These are phyloP conservation scores for Fusarium robinianum DNA, from an alignment of 2,329 filamentous ascomycete species.

Conservation along the genomic window DNA sequence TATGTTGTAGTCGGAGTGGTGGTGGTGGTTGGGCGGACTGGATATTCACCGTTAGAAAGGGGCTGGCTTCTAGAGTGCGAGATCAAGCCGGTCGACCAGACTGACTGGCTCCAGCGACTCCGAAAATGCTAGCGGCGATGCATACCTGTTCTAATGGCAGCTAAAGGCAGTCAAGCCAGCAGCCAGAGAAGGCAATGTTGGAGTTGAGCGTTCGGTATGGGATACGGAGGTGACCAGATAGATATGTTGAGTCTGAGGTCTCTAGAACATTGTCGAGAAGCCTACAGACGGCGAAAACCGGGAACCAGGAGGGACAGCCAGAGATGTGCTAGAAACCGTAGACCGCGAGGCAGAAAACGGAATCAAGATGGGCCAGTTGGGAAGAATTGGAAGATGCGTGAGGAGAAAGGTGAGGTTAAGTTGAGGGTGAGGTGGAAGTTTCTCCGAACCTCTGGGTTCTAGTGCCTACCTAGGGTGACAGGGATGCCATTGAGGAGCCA, in stretches of 20 bases:
- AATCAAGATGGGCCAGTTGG: too few relatives aligned
- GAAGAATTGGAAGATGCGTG: constrained; percentile 33
- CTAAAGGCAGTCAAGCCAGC: constrained; percentile 32
- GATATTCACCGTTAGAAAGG: constrained; percentile 21
- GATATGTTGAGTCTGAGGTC: constrained; percentile 35
- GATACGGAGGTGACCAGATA: constrained; percentile 32
- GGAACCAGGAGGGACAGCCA: constrained; percentile 49
- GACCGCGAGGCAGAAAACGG: constrained; percentile 28
- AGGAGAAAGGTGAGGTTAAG: constrained; percentile 34
- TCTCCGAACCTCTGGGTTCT: constrained; percentile 40
- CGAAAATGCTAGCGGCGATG: too few relatives aligned
- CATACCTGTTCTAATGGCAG: constrained; percentile 26
- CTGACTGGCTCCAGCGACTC: neutral
- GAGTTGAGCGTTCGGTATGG: constrained; percentile 25
- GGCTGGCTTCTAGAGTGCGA: neutral
- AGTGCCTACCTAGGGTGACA: constrained; percentile 31
- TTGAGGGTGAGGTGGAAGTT: constrained; percentile 51
- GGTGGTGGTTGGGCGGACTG: constrained; percentile 12
- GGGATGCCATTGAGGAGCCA: constrained; percentile 22
- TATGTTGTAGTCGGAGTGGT: constrained; percentile 16
- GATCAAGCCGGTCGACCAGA: neutral
- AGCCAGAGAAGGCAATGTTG: constrained; percentile 20
- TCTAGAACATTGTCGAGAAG: constrained; percentile 48
- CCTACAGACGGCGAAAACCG: constrained; percentile 43
- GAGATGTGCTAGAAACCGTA: constrained; percentile 43